A percentile compares a stretch with the other conserved stretches of the same genome.
These are phyloP conservation scores for Exophiala sp. DNA, from an alignment of 2,329 filamentous ascomycete genomes.

Conservation along the genomic window DNA sequence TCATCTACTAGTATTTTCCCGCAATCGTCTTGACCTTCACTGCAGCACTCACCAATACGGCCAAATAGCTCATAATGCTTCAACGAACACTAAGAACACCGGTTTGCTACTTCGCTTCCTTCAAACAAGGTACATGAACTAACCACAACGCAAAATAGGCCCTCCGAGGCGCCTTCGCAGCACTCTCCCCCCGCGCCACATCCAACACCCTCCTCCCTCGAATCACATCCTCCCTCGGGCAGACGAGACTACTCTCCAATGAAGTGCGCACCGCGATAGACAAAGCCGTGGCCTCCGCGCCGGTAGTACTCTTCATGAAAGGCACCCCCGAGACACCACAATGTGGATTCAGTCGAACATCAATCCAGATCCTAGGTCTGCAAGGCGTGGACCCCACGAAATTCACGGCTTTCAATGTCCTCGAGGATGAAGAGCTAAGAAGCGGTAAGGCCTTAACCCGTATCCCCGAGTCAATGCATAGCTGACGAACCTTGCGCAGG, in stretches of 20 bases:
- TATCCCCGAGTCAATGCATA: neutral
- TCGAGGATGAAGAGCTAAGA: constrained; percentile 85
- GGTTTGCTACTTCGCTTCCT: constrained; percentile 1
- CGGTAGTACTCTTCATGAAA: constrained; percentile 99
- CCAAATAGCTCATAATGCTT: constrained; percentile 8
- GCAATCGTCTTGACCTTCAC: neutral
- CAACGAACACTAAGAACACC: constrained; percentile 16
- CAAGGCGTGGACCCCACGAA: constrained; percentile 94
- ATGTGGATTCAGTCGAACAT: constrained; percentile 93
- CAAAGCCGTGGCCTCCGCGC: constrained; percentile 79
- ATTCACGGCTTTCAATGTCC: constrained; percentile 96
- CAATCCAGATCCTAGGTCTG: constrained; percentile 88
- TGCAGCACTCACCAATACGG: neutral
- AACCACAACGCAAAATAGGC: constrained; percentile 12
- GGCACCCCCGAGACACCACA: constrained; percentile 93
- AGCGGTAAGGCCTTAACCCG: constrained; percentile 56
- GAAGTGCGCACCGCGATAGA: constrained; percentile 81
- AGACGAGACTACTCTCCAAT: constrained; percentile 66
- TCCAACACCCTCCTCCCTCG: constrained; percentile 33
- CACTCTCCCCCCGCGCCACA: constrained; percentile 27
- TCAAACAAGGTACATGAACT: neutral
- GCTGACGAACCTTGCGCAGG: constrained; percentile 50
- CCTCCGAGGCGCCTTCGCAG: constrained; percentile 22
- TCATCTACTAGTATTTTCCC: neutral
- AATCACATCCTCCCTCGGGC: constrained; percentile 20